Evolutionary conservation across 2,329 filamentous ascomycete species (phyloP), one percentile per base, ranked within the genome.

Genomic region (Paracoccidioides brasiliensis): DNA sequence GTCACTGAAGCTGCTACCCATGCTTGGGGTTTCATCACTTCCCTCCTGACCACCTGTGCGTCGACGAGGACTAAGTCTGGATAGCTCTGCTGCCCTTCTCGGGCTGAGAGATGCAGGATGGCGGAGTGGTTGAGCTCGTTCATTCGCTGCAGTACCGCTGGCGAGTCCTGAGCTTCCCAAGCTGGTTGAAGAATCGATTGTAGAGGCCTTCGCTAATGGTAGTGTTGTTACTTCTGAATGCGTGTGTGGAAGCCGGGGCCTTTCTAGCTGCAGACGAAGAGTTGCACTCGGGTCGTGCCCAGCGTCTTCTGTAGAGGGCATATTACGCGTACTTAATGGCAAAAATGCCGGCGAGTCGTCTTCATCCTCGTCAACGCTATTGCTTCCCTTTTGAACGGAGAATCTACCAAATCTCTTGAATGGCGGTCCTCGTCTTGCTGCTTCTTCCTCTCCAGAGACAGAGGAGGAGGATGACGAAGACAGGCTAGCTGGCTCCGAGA

Each of bases 1-100:
- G 65, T 84, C 82, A 60, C 80, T 83, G 62, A 84, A 84, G 55
- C 80, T 83, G 59, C 80, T 83, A 0, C 81, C 82, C 78, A 82
- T 82, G 59, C 79, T 81, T 3, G 79, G 79, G 8, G 77, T 79
- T 10, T 78, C 78, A 57, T 80, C 78, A 55, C 77, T 80, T 10
- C 74, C 70, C 32, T 76, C 74, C 43, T 68, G 68, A 2, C 68
- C 67, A 44, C 64, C 58, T 28, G 59, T 59, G 9, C 67, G 67
- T 43, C 68, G 67, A n/a, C 72, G 70, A 0, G 78, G 76, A 56
- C 75, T 78, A 28, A 76, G 66, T 38, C 70, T 71, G 2, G 74
- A 71, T 14, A 80, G 61, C 45, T 78, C 76, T 1, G 74, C 74
- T 6, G 75, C 68, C 43, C 79, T 76, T 40, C 72, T 70, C 0